phyloP scores from a whole-genome alignment of 805 yeast species.

The Ogataea paraovalis region DNA sequence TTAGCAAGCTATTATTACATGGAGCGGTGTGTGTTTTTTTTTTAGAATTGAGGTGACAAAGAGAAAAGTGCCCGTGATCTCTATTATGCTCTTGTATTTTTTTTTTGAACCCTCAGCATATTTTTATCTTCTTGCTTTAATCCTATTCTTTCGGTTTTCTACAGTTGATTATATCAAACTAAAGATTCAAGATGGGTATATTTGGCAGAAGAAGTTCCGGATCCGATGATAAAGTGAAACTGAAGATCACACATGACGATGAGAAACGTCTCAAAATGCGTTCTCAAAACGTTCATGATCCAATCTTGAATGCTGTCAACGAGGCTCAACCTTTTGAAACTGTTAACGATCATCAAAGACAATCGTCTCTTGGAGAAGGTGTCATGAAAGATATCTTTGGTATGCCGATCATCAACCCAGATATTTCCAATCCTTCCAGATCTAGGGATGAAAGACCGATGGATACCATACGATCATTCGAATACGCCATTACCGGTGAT shows the following conservation, averaged over 20 bases:
- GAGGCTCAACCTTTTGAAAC: constrained; percentile 95
- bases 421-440: constrained; percentile 90
- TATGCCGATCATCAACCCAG: constrained; percentile 69
- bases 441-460: constrained; percentile 93
- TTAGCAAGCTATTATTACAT: too few relatives aligned
- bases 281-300: constrained; percentile 76
- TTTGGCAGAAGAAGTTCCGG: constrained; percentile 37
- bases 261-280: constrained; percentile 55
- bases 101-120: too few relatives aligned
- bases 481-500: constrained; percentile 92
- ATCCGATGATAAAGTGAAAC: constrained; percentile 28
- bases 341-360: constrained; percentile 33
- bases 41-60: too few relatives aligned
- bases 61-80: too few relatives aligned
- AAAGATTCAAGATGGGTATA: constrained; percentile 37
- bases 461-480: constrained; percentile 92
- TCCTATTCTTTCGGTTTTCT: not conserved
- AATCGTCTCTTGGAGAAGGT: constrained; percentile 36
- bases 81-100: too few relatives aligned
- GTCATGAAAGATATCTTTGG: constrained; percentile 84
- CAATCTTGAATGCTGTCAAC: constrained; percentile 87
- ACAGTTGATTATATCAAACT: not conserved
- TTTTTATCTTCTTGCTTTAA: not conserved
- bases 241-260: constrained; percentile 47
- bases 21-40: too few relatives aligned